Evolutionary conservation across 1,139 yeast genomes (phyloP).

Genomic region (Blastobotrys buckinghamii): DNA sequence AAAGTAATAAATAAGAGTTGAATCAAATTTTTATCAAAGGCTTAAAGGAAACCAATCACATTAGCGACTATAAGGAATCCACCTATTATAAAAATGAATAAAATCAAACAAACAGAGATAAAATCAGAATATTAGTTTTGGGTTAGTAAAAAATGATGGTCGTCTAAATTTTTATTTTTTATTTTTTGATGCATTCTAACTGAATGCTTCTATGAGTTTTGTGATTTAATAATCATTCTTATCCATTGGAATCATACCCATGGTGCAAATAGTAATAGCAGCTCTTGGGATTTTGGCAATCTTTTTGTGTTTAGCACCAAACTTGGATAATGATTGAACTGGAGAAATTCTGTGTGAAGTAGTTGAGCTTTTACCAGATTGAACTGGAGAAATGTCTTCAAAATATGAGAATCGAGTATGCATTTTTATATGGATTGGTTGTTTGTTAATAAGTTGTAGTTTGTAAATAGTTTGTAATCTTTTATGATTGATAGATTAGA

Average conservation of each 20-base stretch:
- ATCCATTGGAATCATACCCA: constrained; percentile 12
- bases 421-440: constrained; percentile 2
- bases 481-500: neutral
- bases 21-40: neutral
- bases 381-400: constrained; percentile 10
- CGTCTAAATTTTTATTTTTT: no score
- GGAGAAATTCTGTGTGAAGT: neutral
- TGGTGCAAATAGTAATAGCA: constrained; percentile 5
- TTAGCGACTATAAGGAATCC: neutral
- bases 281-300: constrained; percentile 6
- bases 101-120: neutral
- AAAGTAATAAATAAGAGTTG: neutral
- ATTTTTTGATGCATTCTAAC: neutral
- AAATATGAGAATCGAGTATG: constrained; percentile 11
- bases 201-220: neutral
- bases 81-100: neutral
- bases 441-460: neutral
- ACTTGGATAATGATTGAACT: neutral
- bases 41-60: no score
- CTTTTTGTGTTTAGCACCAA: neutral
- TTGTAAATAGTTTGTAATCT: neutral
- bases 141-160: neutral
- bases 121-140: neutral
- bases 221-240: constrained; percentile 1
- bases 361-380: neutral